Percentiles rank a stretch among this genome's conserved stretches.
Evolutionary conservation across 768 basidiomycete species (phyloP).

Genomic region (Amanita subjunquillea): DNA sequence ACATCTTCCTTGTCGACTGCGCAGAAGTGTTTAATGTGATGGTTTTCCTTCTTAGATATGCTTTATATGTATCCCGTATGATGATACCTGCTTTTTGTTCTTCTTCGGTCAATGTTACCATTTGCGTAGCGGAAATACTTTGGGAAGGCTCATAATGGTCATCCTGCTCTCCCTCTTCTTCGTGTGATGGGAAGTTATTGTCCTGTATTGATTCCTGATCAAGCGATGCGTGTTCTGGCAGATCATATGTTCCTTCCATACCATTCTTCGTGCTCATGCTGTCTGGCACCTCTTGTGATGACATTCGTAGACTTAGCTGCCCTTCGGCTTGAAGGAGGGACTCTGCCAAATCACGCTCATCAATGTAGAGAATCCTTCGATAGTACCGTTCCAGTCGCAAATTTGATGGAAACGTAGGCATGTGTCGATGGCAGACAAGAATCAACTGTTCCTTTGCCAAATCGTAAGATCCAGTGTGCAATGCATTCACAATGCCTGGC

Average conservation of each 20-base stretch:
- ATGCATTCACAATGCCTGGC: slow-evolving; percentile 7
- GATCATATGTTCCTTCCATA: not conserved
- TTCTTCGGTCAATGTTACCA: not conserved
- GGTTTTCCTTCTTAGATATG: not conserved
- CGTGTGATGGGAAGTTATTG: not conserved
- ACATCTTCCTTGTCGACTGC: slow-evolving; percentile 11
- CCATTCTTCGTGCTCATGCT: not conserved
- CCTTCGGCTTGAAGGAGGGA: not conserved
- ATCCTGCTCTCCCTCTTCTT: not conserved
- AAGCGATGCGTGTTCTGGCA: not conserved
- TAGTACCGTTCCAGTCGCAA: slow-evolving; percentile 13
- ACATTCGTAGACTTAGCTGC: not conserved
- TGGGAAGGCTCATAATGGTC: not conserved
- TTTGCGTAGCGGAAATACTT: not conserved
- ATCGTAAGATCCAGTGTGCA: slow-evolving; percentile 4
- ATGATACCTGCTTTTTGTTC: not conserved
- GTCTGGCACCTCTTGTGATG: not conserved
- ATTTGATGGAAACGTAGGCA: not conserved
- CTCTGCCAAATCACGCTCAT: slow-evolving; percentile 12
- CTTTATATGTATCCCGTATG: not conserved
- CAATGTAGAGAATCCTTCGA: slow-evolving; percentile 8
- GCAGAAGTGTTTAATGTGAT: not conserved
- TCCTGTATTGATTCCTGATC: not conserved
- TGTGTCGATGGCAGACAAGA: slow-evolving; percentile 1
- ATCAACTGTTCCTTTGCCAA: not conserved